A percentile compares a stretch with the other conserved stretches of the same genome.
Conservation (phyloP, 202 grass and related monocot species). For the Saccharum hybrid region DNA sequence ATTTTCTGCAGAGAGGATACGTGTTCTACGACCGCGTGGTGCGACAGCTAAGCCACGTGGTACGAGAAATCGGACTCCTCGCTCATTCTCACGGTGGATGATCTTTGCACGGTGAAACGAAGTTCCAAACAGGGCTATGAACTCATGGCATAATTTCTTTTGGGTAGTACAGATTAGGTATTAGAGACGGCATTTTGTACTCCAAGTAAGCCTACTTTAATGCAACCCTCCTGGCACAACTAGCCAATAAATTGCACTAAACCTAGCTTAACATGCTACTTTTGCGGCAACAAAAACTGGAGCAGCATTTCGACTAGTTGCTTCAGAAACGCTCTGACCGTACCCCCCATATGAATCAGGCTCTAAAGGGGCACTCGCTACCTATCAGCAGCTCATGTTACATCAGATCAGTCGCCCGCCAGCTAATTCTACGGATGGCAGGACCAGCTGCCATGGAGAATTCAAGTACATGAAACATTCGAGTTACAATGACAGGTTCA, state of each 20-base stretch:
- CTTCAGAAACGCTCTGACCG: neutral
- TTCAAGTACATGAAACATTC: conserved; percentile 3
- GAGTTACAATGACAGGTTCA: neutral
- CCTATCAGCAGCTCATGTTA: conserved; percentile 4
- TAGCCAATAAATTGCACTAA: neutral
- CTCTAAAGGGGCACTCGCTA: neutral
- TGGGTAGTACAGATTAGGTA: neutral
- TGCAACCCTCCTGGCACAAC: neutral
- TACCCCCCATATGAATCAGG: neutral
- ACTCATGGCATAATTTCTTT: neutral
- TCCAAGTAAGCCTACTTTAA: neutral
- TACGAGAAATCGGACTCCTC: neutral
- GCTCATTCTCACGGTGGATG: neutral
- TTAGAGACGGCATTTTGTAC: neutral
- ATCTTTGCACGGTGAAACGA: neutral
- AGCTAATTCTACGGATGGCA: conserved; percentile 1
- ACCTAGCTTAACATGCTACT: neutral
- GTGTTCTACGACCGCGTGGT: neutral
- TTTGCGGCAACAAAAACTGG: neutral
- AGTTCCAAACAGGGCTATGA: neutral
- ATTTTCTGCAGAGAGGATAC: no score
- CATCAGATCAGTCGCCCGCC: neutral
- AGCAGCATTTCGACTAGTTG: neutral
- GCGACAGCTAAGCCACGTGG: no score
- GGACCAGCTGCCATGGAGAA: neutral